Evolutionary conservation across 164 flowering plant species (phyloP), one percentile per base, ranked within the genome.

Genomic region (Tinospora cordifolia): DNA sequence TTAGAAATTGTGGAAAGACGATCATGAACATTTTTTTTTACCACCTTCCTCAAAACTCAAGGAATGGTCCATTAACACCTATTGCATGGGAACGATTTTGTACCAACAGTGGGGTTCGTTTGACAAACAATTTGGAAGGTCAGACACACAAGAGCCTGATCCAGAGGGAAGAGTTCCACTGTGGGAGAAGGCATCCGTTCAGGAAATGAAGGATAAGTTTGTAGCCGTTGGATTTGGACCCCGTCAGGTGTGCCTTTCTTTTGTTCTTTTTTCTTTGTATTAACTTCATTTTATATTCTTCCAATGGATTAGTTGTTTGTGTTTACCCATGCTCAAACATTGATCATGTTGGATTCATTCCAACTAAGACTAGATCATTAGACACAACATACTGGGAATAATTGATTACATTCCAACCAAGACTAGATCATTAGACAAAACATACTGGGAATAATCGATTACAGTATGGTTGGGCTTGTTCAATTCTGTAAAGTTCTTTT

Each of bases 181-280:
- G 65, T 94, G 99, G 97, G 86, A 81, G 47, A 87, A 86, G 71
- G 92, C 91, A 30, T 85, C 81, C 25, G 92, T 94, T 54, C 83
- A 86, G 73, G 91, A 94, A 83, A 90, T 94, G 95, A 91, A 94
- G 76, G 95, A 90, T 24, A 92, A 94, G 75, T 94, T 87, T 76
- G 15, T 75, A 6, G 84, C 95, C 19, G 62, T 91, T 68, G 98
- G 97, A 36, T 76, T 90, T n/a, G 97, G 96, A 30, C 96, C 98
- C 3, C 91, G 98, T 24, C 98, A 91, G 98, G 98, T 91, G 82
- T 47, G 68, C 69, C 6, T 8, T 58, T 19, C 26, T 46, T 54
- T n/a, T n/a, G n/a, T n/a, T n/a, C n/a, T n/a, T n/a, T n/a, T n/a
- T n/a, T n/a, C n/a, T n/a, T n/a, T n/a, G n/a, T n/a, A n/a, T n/a